These are phyloP conservation scores for Agastache rugosa DNA, from an alignment of 257 asterid genomes.

Conservation along the genomic window DNA sequence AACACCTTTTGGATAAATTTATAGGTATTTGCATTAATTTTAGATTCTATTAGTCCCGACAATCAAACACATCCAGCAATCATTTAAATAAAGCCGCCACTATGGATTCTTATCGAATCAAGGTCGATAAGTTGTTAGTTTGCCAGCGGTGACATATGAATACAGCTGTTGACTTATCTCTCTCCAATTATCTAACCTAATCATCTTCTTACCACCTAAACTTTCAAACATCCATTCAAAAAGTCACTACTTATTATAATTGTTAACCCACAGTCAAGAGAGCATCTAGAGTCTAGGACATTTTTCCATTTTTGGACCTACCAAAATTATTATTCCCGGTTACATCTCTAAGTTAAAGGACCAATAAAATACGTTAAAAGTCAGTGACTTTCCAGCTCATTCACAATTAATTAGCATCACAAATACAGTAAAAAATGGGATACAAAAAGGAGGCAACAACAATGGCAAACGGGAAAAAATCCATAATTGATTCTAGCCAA, in stretches of 20 bases:
- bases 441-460: conserved; percentile 20
- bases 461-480: neutral
- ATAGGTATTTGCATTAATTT: neutral
- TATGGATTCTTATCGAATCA: conserved; percentile 10
- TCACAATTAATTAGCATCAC: conserved; percentile 17
- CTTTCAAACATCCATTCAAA: conserved; percentile 16
- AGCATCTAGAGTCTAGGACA: neutral
- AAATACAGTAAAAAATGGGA: neutral
- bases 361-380: conserved; percentile 19
- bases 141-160: neutral
- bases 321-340: neutral
- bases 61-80: conserved; percentile 7
- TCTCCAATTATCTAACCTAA: neutral
- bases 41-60: neutral
- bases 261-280: conserved; percentile 17
- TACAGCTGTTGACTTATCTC: neutral
- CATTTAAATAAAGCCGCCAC: neutral
- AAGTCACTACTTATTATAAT: neutral
- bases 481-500: neutral
- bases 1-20: conserved; percentile 10
- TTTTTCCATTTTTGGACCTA: conserved; percentile 5
- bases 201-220: conserved; percentile 10
- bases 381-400: conserved; percentile 26
- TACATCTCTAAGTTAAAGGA: conserved; percentile 12
- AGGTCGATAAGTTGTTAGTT: neutral